Percentiles rank a stretch among this genome's conserved stretches.
Conservation (phyloP, 768 basidiomycete genomes). For the Rhizopogon sp. region DNA sequence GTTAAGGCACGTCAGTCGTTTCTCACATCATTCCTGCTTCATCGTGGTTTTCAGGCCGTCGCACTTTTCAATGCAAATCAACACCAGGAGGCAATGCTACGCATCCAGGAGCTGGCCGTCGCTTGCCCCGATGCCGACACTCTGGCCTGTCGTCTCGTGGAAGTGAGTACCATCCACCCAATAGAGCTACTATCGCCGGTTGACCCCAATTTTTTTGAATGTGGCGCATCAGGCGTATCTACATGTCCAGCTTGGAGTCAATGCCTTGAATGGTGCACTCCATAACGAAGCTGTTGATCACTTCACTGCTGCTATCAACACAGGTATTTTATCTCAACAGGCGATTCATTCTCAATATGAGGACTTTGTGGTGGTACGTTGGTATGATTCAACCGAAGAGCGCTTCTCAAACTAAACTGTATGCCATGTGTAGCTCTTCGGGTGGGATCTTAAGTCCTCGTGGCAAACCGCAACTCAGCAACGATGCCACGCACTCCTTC, state of each 20-base stretch:
- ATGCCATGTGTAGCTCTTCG: not conserved
- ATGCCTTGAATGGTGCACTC: not conserved
- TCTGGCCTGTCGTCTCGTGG: not conserved
- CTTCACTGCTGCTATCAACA: too few species aligned
- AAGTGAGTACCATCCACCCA: not conserved
- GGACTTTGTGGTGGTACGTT: too few species aligned
- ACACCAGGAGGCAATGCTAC: not conserved
- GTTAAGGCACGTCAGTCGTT: not conserved
- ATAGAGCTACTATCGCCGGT: not conserved
- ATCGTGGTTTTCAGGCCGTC: not conserved
- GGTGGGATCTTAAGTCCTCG: not conserved
- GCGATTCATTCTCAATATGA: too few species aligned
- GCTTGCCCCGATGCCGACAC: not conserved
- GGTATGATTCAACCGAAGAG: too few species aligned
- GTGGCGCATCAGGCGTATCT: not conserved
- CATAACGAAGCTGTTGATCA: too few species aligned
- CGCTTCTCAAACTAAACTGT: not conserved
- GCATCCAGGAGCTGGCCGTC: not conserved
- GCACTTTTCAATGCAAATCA: not conserved
- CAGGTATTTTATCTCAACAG: too few species aligned
- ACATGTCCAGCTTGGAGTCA: not conserved
- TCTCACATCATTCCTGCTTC: not conserved
- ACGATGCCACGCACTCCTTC: not conserved
- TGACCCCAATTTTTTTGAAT: not conserved
- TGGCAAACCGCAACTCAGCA: not conserved